Conservation (phyloP, 495 filamentous ascomycete species). For the Parachaetomium inaequale region DNA sequence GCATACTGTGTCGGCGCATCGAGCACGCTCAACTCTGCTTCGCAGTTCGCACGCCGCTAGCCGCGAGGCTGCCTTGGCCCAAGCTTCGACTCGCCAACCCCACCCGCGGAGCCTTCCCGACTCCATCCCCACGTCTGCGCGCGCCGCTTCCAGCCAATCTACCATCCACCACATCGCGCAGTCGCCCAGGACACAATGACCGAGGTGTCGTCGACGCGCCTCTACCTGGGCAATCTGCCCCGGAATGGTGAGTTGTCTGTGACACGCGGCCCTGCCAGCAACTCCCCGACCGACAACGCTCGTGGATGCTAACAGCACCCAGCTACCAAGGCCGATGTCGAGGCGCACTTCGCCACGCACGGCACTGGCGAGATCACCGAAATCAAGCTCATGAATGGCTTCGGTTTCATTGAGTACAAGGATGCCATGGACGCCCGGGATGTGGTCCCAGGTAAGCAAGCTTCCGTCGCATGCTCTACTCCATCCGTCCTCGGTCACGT, state of each 20-base stretch:
- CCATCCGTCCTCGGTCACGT: conserved; percentile 18
- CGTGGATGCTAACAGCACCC: conserved; percentile 26
- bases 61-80: conserved; percentile 4
- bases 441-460: conserved; percentile 91
- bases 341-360: conserved; percentile 91
- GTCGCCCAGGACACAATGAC: conserved; percentile 46
- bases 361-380: conserved; percentile 95
- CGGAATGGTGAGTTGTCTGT: conserved; percentile 72
- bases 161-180: neutral
- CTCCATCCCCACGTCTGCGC: conserved; percentile 6
- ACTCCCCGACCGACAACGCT: neutral
- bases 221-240: conserved; percentile 96
- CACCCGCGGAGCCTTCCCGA: conserved; percentile 4
- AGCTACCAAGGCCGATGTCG: conserved; percentile 96
- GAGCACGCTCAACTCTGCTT: neutral
- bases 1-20: neutral
- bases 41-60: neutral
- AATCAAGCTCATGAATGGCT: conserved; percentile 99
- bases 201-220: conserved; percentile 85
- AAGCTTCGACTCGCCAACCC: conserved; percentile 1
- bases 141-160: neutral
- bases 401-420: conserved; percentile 99
- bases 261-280: neutral
- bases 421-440: conserved; percentile 95
- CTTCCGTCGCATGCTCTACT: neutral